Evolutionary conservation across 345 rosid species (phyloP), one percentile per base, ranked within the genome.

Genomic region (Psidium guajava): DNA sequence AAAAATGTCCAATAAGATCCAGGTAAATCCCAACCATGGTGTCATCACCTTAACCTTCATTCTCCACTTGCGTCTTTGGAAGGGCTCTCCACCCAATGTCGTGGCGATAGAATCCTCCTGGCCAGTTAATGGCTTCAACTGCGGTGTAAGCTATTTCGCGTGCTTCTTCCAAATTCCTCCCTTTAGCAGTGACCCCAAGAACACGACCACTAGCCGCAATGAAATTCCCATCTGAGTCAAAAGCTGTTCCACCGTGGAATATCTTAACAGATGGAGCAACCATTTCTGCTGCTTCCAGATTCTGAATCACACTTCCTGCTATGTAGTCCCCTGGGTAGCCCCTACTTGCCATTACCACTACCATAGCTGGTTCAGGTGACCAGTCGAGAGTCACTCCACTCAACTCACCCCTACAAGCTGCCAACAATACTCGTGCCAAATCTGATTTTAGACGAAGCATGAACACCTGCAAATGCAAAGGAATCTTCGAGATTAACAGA

Each of bases 31-130:
- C 13, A 83, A 50, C 77, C 75, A 24, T 3, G 25, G 8, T 50
- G 52, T 11, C 27, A 58, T 49, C 47, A 54, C 49, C 85, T 86
- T 73, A 87, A 52, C 82, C 83, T 81, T 86, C 81, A 2, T 82
- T 83, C 10, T 87, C 87, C 36, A 86, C 89, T 87, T 94, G 89
- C 86, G 88, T 91, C 21, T 82, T 87, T 25, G 90, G 88, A 88
- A 95, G 97, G 9, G 98, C 98, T 90, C 99, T 93, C 98, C 97
- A 95, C 36, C 98, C 98, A 83, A 95, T 94, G 85, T 96, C 98
- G 28, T 83, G 84, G 69, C 98, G 87, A 86, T 91, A 94, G 91
- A 96, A 95, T 74, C 98, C 98, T 84, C 92, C 98, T 5, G 94
- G 92, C 99, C 99, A 95, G 42, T 94, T 90, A 84, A 97, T 92